Base-by-base conservation (phyloP, 805 yeast genomes). In the Nakazawaea holstii region DNA sequence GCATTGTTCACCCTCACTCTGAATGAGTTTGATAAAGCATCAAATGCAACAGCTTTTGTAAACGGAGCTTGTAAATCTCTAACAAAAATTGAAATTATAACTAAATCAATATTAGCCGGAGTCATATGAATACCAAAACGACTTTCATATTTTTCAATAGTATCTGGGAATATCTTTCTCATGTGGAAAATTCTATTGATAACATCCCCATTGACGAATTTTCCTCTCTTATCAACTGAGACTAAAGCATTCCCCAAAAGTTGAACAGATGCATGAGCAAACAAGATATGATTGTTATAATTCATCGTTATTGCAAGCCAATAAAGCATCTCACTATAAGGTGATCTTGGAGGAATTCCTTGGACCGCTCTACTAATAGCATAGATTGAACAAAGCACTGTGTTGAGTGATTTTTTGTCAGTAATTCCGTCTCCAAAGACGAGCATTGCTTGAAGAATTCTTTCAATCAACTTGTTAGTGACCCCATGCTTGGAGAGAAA, bases 401-500 rank as follows among this genome's bases (percentile, higher is more conserved):
- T 31, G 28, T 29, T 36, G 27, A 46, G 41, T 8, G 53, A 56
- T 8, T 64, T 54, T 33, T 64, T 57, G 6, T 69, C 64, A 1
- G 68, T 69, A 32, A 45, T 20, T 13, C n/a, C 28, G 0, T 35
- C 43, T 10, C 49, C 54, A 32, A 35, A 24, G 6, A 8, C 9
- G 6, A 33, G 27, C 31, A 45, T 17, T 6, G 36, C 17, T 39
- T 39, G 41, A 55, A 47, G 39, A 15, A 75, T 61, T 32, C 65
- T 67, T 47, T 67, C 57, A 36, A 74, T 77, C 54, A 68, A 57
- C n/a, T 70, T 68, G 55, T 82, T 87, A 43, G 79, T 77, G 26
- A 84, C 76, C 27, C 88, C 89, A 10, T 70, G 65, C 51, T 77
- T 77, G 0, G 87, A 74, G 39, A 88, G 61, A 33, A 84, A 78